These are phyloP conservation scores for Arthrobotrys conoides DNA, from an alignment of 2,329 filamentous ascomycete species.

Conservation along the genomic window DNA sequence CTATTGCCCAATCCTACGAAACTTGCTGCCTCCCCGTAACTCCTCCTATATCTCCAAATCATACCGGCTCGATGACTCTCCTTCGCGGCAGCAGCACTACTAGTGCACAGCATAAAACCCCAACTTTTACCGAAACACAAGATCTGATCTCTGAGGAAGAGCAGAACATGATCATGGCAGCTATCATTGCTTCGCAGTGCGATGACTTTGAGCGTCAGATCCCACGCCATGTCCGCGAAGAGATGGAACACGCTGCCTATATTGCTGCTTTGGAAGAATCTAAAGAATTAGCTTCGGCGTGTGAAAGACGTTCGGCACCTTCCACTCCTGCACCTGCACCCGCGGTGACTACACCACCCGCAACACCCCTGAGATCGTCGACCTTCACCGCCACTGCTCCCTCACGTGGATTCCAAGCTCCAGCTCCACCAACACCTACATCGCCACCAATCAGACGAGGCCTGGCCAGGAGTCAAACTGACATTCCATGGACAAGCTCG, in stretches of 20 bases:
- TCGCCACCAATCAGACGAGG: conserved; percentile 13
- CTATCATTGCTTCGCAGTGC: conserved; percentile 59
- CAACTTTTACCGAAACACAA: conserved; percentile 32
- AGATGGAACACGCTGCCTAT: conserved; percentile 55
- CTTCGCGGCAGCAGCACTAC: conserved; percentile 58
- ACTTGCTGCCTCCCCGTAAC: conserved; percentile 58
- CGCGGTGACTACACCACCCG: conserved; percentile 9
- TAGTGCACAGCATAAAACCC: conserved; percentile 52
- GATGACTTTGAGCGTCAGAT: conserved; percentile 58
- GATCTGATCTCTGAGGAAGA: conserved; percentile 57
- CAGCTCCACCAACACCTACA: conserved; percentile 26
- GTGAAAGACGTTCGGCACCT: conserved; percentile 24
- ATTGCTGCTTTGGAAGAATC: conserved; percentile 57
- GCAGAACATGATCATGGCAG: conserved; percentile 59
- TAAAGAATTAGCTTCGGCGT: conserved; percentile 30
- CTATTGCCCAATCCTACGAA: conserved; percentile 31
- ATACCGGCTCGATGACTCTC: conserved; percentile 58
- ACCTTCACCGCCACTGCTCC: conserved; percentile 26
- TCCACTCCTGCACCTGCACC: conserved; percentile 12
- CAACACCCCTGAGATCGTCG: conserved; percentile 14
- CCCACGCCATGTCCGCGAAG: conserved; percentile 47
- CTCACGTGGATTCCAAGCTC: conserved; percentile 4
- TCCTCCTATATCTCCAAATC: conserved; percentile 51
- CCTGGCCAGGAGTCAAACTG: conserved; percentile 41
- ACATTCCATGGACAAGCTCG: conserved; percentile 52